Conservation (phyloP, 2,329 filamentous ascomycete genomes). For the Nemania bipapillata region DNA sequence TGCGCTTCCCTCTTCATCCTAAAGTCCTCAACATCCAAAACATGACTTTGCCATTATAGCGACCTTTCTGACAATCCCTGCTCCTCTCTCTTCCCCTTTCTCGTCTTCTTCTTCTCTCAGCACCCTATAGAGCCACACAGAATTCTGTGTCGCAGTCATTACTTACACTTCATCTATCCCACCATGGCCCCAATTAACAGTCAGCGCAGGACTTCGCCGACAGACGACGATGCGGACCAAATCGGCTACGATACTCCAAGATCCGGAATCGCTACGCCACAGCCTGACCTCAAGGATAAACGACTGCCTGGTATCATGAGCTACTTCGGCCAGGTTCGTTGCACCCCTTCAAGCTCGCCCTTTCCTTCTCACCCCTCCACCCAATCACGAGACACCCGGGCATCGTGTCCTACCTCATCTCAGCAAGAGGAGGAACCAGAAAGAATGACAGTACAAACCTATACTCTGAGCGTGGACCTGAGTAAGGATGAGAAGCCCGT, state of each 20-base stretch:
- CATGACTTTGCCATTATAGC: slow-evolving; percentile 31
- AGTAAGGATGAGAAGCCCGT: slow-evolving; percentile 45
- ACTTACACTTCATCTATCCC: slow-evolving; percentile 1
- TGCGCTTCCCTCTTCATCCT: slow-evolving; percentile 30
- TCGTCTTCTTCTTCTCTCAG: background rate
- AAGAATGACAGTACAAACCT: slow-evolving; percentile 38
- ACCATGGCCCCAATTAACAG: slow-evolving; percentile 62
- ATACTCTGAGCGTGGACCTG: slow-evolving; percentile 42
- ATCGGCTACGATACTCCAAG: slow-evolving; percentile 87
- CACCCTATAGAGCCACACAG: background rate
- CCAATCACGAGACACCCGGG: slow-evolving; percentile 55
- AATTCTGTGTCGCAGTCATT: background rate
- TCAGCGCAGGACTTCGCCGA: slow-evolving; percentile 63
- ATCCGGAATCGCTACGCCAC: slow-evolving; percentile 90
- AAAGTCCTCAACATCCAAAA: slow-evolving; percentile 27
- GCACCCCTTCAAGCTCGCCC: slow-evolving; percentile 72
- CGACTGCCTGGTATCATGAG: slow-evolving; percentile 94
- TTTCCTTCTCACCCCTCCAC: slow-evolving; percentile 54
- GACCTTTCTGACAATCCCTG: slow-evolving; percentile 35
- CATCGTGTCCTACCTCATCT: slow-evolving; percentile 52
- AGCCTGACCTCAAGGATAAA: slow-evolving; percentile 93
- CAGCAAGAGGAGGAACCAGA: slow-evolving; percentile 50
- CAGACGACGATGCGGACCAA: slow-evolving; percentile 80
- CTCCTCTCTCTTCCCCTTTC: slow-evolving; percentile 13
- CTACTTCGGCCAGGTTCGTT: slow-evolving; percentile 99